A percentile compares a stretch with the other conserved stretches of the same genome.
Conservation (phyloP, 345 rosid species). For the Barbarea vulgaris region DNA sequence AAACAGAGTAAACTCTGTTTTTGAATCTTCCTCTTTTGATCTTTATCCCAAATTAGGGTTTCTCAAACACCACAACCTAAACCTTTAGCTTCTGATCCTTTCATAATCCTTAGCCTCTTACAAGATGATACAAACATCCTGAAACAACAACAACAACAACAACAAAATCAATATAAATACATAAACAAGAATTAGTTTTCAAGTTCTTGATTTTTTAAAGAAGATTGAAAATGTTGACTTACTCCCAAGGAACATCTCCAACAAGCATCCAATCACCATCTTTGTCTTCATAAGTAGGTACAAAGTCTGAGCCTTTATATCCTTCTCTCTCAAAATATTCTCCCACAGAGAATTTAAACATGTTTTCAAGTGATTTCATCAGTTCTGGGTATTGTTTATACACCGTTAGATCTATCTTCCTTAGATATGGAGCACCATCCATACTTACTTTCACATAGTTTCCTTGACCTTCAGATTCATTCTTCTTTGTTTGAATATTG, state of each 20-base stretch:
- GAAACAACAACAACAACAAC: slow-evolving; percentile 35
- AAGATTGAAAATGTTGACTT: slow-evolving; percentile 8
- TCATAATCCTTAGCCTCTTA: slow-evolving; percentile 89
- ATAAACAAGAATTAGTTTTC: neutral
- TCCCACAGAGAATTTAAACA: slow-evolving; percentile 74
- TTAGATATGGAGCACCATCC: slow-evolving; percentile 90
- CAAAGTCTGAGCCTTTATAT: slow-evolving; percentile 75
- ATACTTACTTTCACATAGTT: slow-evolving; percentile 85
- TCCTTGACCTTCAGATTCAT: slow-evolving; percentile 45
- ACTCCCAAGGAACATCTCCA: slow-evolving; percentile 89
- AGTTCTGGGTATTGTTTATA: slow-evolving; percentile 63
- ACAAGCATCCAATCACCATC: slow-evolving; percentile 94
- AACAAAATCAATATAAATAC: slow-evolving; percentile 22
- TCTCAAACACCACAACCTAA: slow-evolving; percentile 63
- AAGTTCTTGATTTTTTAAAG: neutral
- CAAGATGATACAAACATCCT: slow-evolving; percentile 91
- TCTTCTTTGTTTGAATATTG: slow-evolving; percentile 53
- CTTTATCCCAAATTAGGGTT: neutral
- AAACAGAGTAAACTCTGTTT: slow-evolving; percentile 25
- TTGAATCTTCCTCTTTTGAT: slow-evolving; percentile 29
- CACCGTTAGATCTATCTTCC: slow-evolving; percentile 72
- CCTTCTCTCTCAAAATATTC: slow-evolving; percentile 79
- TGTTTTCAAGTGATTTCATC: slow-evolving; percentile 66
- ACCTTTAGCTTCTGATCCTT: slow-evolving; percentile 86
- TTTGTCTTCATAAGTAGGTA: slow-evolving; percentile 84